Evolutionary conservation across 2,329 filamentous ascomycete species (phyloP), one percentile per base, ranked within the genome.

Genomic region (Cladosporium austrohemisphaericum): DNA sequence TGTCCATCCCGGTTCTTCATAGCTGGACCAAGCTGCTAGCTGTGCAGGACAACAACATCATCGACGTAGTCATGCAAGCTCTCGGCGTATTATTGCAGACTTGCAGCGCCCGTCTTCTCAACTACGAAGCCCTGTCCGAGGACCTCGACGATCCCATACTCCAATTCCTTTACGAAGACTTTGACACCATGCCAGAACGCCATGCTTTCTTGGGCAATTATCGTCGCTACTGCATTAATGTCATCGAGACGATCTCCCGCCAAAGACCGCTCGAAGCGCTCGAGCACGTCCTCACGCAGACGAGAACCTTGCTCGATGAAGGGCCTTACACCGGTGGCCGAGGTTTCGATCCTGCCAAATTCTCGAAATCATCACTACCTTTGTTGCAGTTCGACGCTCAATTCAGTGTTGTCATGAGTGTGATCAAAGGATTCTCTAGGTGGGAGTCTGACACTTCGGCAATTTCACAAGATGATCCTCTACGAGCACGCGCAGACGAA

Each of bases 151-250:
- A 96, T 59, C 78, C 87, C 2, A 91, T 86, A 0, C 79, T 90
- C 51, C 74, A 88, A 9, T 93, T 95, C 57, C 76, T 98, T 1
- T 77, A 90, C 60, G 91, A 97, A 62, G 93, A 98, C 64, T 94
- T 95, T 49, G 93, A 98, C 62, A 97, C 92, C 0, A 76, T 92
- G 16, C 93, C 93, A 0, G 93, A 98, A 65, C 81, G 90, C 19
- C 93, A 98, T 69, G 89, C 90, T 1, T 98, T 98, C 65, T 77
- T 97, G 9, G 90, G 92, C 3, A 97, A 98, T 63, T 98, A 98
- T 67, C 80, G 93, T 31, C 81, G 93, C 52, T 97, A 95, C 62
- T 93, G 90, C 65, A 83, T 84, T 3, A 85, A 88, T 52, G 80
- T 96, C 20, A 89, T 98, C 49, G 92, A 97, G 68, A 79, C 79